Conservation (phyloP, 2,329 filamentous ascomycete species). For the Colletotrichum trifolii region DNA sequence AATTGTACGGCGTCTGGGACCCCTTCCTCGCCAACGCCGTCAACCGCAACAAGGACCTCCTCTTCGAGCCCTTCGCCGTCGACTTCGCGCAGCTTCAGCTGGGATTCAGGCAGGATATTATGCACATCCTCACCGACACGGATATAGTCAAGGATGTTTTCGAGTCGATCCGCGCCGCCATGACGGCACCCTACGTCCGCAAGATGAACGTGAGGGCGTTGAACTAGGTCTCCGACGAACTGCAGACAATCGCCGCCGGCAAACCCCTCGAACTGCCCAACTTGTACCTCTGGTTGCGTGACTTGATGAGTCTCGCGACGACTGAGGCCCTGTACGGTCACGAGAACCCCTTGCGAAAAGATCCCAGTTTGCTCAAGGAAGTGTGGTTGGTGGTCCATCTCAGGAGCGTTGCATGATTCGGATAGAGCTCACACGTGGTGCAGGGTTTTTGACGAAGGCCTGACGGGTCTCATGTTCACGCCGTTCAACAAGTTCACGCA, state of each 20-base stretch:
- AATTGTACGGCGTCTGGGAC: constrained; percentile 57
- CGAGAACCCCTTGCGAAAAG: constrained; percentile 51
- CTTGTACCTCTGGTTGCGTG: constrained; percentile 52
- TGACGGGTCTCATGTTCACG: constrained; percentile 39
- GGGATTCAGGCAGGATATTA: constrained; percentile 45
- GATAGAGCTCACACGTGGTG: not conserved
- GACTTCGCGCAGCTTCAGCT: constrained; percentile 52
- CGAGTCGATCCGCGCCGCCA: constrained; percentile 19
- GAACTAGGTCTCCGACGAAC: constrained; percentile 16
- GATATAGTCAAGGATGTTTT: constrained; percentile 20
- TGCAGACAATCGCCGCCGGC: constrained; percentile 40
- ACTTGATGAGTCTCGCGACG: constrained; percentile 51
- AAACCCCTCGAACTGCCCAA: constrained; percentile 37
- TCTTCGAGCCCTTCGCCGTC: constrained; percentile 54
- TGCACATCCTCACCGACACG: constrained; percentile 38
- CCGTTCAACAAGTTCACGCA: constrained; percentile 42
- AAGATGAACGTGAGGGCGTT: constrained; percentile 30
- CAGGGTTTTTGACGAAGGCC: constrained; percentile 19
- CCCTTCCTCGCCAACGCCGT: constrained; percentile 51
- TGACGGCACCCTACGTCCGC: constrained; percentile 14
- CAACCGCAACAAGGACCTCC: constrained; percentile 52
- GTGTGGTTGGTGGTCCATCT: constrained; percentile 42
- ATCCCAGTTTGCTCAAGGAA: constrained; percentile 46
- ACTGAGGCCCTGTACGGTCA: constrained; percentile 55
- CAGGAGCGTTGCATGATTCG: not conserved